These are phyloP conservation scores for Hibiscus mutabilis DNA, from an alignment of 345 rosid species.

Conservation along the genomic window DNA sequence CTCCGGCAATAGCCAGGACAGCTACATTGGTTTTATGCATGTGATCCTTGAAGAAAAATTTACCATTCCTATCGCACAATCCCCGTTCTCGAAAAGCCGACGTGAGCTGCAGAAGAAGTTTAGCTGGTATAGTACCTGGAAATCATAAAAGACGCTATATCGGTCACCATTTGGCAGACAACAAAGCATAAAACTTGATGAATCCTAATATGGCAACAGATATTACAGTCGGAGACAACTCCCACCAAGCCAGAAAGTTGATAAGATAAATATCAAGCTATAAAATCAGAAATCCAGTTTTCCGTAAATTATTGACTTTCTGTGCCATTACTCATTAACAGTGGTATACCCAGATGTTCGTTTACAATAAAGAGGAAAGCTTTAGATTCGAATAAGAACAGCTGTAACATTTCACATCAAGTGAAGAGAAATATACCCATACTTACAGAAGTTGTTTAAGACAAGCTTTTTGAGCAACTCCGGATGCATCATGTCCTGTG, in stretches of 20 bases:
- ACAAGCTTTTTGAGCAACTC: conserved; percentile 81
- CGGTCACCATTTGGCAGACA: not conserved
- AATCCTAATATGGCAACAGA: not conserved
- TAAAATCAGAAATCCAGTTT: not conserved
- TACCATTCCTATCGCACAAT: conserved; percentile 67
- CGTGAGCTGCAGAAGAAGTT: conserved; percentile 85
- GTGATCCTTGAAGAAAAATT: conserved; percentile 68
- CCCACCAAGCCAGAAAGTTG: not conserved
- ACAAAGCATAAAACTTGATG: not conserved
- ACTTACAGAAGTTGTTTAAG: conserved; percentile 90
- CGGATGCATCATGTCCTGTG: conserved; percentile 95
- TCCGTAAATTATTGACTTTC: too few species aligned
- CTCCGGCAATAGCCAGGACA: conserved; percentile 87
- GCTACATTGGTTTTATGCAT: conserved; percentile 51
- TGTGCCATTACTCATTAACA: not conserved
- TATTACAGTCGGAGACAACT: not conserved
- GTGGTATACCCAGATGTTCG: not conserved
- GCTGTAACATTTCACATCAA: not conserved
- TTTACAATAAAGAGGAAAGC: not conserved
- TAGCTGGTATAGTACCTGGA: conserved; percentile 88
- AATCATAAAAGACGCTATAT: not conserved
- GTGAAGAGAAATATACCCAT: conserved; percentile 2
- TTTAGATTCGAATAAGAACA: not conserved
- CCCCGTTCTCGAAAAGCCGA: conserved; percentile 86
- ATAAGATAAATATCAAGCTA: not conserved